phyloP scores from a whole-genome alignment of 768 basidiomycete genomes.

The Tulasnella sp. region DNA sequence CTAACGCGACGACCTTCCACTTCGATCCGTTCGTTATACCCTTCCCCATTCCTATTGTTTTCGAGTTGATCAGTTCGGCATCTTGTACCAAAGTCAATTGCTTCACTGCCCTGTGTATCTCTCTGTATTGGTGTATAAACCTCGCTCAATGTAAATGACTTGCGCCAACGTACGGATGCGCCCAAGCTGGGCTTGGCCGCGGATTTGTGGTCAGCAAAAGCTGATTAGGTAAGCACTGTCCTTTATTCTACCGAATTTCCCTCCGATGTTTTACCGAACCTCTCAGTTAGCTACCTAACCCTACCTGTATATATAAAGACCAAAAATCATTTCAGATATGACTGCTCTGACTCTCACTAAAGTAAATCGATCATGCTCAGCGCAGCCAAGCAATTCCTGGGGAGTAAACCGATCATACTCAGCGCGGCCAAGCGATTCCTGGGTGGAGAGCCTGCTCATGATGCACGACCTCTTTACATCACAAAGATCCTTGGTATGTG shows the following conservation, averaged over 20 bases:
- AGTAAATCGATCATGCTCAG: not conserved
- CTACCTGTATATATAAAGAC: not conserved
- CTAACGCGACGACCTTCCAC: not conserved
- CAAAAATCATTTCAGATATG: not conserved
- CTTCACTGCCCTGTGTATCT: not conserved
- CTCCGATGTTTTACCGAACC: not conserved
- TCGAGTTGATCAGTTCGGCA: not conserved
- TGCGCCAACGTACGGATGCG: not conserved
- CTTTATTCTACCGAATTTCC: not conserved
- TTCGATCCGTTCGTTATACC: not conserved
- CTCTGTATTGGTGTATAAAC: not conserved
- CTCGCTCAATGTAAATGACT: not conserved
- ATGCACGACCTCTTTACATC: not conserved
- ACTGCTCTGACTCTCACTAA: not conserved
- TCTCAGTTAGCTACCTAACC: too few relatives aligned
- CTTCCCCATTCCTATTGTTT: not conserved
- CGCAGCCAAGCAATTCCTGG: too few relatives aligned
- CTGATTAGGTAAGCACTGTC: not conserved
- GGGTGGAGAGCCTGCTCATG: not conserved
- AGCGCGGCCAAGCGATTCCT: not conserved
- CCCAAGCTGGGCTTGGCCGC: not conserved
- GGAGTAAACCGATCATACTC: not conserved
- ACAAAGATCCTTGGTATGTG: conserved; percentile 18
- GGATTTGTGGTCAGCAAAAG: not conserved
- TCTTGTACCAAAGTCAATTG: not conserved